Percentiles rank a stretch among this genome's conserved stretches.
These are phyloP conservation scores for Carpinus fangiana DNA, from an alignment of 306 rosid genomes.

Conservation along the genomic window DNA sequence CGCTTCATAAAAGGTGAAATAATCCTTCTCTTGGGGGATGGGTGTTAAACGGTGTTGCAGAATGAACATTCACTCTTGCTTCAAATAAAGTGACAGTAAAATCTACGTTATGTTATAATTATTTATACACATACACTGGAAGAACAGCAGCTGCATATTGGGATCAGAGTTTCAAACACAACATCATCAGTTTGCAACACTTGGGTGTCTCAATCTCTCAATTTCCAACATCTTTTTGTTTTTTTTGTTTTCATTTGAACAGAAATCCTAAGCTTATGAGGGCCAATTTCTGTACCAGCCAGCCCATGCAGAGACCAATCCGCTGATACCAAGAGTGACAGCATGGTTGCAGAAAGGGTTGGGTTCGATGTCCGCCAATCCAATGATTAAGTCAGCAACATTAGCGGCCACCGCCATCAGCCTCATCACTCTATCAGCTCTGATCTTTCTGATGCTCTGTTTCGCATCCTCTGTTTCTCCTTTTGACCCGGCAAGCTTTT, in stretches of 20 bases:
- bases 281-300: constrained; percentile 99
- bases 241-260: not conserved
- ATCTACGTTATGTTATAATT: too few relatives aligned
- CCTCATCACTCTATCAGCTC: constrained; percentile 81
- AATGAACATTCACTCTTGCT: too few relatives aligned
- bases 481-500: constrained; percentile 26
- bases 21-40: too few relatives aligned
- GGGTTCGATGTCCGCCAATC: constrained; percentile 83
- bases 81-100: too few relatives aligned
- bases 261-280: constrained; percentile 24
- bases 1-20: too few relatives aligned
- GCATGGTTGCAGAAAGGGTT: constrained; percentile 84
- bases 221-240: not conserved
- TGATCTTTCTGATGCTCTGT: constrained; percentile 50
- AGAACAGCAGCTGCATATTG: too few relatives aligned
- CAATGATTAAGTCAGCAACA: constrained; percentile 87
- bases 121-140: too few relatives aligned
- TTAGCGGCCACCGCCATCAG: constrained; percentile 89
- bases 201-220: too few relatives aligned
- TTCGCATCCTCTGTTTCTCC: constrained; percentile 34
- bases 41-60: too few relatives aligned
- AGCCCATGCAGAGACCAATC: constrained; percentile 99
- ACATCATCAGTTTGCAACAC: too few relatives aligned
- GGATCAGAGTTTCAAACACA: too few relatives aligned
- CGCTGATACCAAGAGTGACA: constrained; percentile 85